Conservation (phyloP, 2,329 filamentous ascomycete species). For the Aspergillus caelatus region DNA sequence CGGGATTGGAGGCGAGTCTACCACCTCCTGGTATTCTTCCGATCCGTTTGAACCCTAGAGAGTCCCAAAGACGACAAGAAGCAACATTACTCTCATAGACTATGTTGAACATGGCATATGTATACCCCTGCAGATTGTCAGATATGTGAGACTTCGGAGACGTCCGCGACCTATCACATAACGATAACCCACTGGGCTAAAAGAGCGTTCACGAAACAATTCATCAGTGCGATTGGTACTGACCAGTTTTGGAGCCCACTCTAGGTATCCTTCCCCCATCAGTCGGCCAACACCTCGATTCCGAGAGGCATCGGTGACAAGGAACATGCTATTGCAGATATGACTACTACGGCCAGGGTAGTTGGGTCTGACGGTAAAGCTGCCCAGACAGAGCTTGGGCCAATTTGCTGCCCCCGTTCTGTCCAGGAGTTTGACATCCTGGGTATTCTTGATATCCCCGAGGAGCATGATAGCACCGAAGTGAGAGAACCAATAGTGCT, state of each 20-base stretch:
- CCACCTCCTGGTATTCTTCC: constrained; percentile 76
- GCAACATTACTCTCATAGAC: constrained; percentile 94
- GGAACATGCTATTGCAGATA: constrained; percentile 76
- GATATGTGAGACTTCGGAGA: not conserved
- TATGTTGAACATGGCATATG: constrained; percentile 90
- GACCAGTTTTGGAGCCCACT: constrained; percentile 71
- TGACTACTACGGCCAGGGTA: constrained; percentile 90
- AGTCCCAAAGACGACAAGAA: constrained; percentile 89
- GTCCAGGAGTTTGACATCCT: constrained; percentile 54
- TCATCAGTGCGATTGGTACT: constrained; percentile 22
- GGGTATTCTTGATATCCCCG: constrained; percentile 68
- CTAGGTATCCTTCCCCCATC: constrained; percentile 76
- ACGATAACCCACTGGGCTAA: not conserved
- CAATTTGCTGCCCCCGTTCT: constrained; percentile 68
- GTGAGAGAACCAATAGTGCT: constrained; percentile 86
- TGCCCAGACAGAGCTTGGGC: constrained; percentile 79
- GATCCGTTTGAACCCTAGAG: constrained; percentile 88
- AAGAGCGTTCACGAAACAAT: not conserved
- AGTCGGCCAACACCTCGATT: constrained; percentile 74
- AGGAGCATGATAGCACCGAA: constrained; percentile 87
- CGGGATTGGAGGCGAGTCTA: constrained; percentile 69
- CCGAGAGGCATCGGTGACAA: constrained; percentile 72
- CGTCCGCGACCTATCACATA: not conserved
- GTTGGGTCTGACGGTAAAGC: constrained; percentile 93
- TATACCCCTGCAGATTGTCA: constrained; percentile 65